These are phyloP conservation scores for Aspergillus calidoustus DNA, from an alignment of 2,329 filamentous ascomycete genomes.

Conservation along the genomic window DNA sequence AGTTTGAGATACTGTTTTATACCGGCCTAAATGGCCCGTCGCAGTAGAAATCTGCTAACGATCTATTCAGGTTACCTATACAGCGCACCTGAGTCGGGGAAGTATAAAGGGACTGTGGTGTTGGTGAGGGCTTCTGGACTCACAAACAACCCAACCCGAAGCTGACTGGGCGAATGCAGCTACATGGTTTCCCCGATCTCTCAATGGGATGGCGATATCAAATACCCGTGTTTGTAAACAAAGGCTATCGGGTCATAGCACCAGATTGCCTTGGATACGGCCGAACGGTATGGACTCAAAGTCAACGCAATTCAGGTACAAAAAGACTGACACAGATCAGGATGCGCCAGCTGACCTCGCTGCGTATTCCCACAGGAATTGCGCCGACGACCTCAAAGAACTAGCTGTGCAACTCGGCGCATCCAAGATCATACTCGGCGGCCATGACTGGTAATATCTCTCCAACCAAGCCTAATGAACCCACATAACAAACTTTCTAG, in stretches of 20 bases:
- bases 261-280: constrained; percentile 90
- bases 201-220: constrained; percentile 88
- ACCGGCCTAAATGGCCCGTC: neutral
- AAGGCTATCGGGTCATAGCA: constrained; percentile 78
- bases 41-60: neutral
- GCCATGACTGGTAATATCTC: constrained; percentile 74
- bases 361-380: constrained; percentile 73
- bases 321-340: constrained; percentile 45
- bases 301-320: neutral
- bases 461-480: neutral
- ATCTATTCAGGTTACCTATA: constrained; percentile 55
- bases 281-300: constrained; percentile 59
- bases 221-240: constrained; percentile 73
- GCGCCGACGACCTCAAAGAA: constrained; percentile 74
- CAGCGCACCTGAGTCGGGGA: constrained; percentile 49
- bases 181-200: constrained; percentile 84
- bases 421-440: constrained; percentile 74
- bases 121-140: constrained; percentile 45
- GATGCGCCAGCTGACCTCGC: constrained; percentile 64
- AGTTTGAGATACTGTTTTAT: neutral
- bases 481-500: constrained; percentile 32
- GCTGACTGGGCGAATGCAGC: constrained; percentile 37
- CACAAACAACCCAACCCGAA: neutral
- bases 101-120: constrained; percentile 58
- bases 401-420: constrained; percentile 65